phyloP scores from a whole-genome alignment of 306 rosid genomes.

The Quercus aquifolioides region DNA sequence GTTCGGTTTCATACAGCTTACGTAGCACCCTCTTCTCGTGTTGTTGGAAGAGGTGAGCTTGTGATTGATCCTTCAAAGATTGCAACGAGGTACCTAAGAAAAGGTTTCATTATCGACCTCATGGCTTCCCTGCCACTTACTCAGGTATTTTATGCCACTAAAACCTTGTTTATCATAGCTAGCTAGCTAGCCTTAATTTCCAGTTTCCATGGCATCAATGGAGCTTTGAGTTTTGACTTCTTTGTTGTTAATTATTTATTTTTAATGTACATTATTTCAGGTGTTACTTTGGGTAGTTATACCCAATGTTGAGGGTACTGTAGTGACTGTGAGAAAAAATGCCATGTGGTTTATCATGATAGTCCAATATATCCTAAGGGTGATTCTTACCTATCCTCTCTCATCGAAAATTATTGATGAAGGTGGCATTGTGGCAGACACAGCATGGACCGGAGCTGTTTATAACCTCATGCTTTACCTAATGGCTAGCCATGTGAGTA shows the following conservation, averaged over 20 bases:
- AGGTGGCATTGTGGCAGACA: constrained; percentile 78
- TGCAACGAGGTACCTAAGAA: constrained; percentile 42
- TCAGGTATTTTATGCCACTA: constrained; percentile 18
- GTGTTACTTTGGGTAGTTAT: constrained; percentile 83
- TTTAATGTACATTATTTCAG: constrained; percentile 34
- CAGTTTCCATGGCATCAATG: neutral
- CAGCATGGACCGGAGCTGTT: constrained; percentile 99
- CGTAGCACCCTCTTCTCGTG: constrained; percentile 55
- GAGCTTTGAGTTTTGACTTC: neutral
- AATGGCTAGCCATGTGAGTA: constrained; percentile 95
- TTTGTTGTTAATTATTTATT: neutral
- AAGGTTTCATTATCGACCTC: constrained; percentile 46
- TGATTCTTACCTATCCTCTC: constrained; percentile 75
- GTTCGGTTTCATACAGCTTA: constrained; percentile 50
- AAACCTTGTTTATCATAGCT: neutral
- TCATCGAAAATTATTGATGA: constrained; percentile 86
- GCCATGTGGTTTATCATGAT: constrained; percentile 74
- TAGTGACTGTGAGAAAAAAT: constrained; percentile 75
- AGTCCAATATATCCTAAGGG: constrained; percentile 79
- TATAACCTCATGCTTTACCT: constrained; percentile 89
- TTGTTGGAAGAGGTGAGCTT: constrained; percentile 63
- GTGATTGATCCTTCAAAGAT: constrained; percentile 44
- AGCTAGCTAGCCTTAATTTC: neutral
- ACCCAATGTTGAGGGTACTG: constrained; percentile 75
- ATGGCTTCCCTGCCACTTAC: constrained; percentile 58